Base-by-base conservation (phyloP, 2,329 filamentous ascomycete species). In the Hysterium pulicare region DNA sequence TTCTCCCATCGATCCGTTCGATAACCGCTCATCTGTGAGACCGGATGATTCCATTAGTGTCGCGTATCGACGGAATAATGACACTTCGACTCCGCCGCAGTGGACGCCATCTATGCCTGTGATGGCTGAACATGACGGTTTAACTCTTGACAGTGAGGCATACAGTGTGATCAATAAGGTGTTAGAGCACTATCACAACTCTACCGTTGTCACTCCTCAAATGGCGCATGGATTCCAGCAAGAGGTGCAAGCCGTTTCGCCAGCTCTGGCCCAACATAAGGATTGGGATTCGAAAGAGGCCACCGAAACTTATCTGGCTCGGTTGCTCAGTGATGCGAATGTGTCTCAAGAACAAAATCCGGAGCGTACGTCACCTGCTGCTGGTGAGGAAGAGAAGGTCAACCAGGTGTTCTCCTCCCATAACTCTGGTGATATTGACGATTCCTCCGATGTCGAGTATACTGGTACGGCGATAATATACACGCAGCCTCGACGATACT, bases 231-330 rank as follows among this genome's bases (percentile, higher is more conserved):
- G 62, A 13, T 66, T 68, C 9, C 61, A 63, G 44, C 54, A 64
- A 33, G 67, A 72, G 44, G 61, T 72, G 4, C 66, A 74, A 30
- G 65, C 68, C 5, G 65, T 71, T n/a, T 75, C 75, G 9, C 75
- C 76, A 11, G 71, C 73, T 39, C 59, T 81, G 40, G 75, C 73
- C n/a, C 72, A 73, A 48, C 69, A 76, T 45, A 72, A 72, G 6
- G 70, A 72, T 24, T 80, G 76, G 72, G 74, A 76, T 39, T 74
- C 75, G 1, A 75, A 73, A 42, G 74, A 75, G 43, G 73, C 76
- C 2, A 76, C 74, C 3, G 74, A 77, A 46, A 68, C 77, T n/a
- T 80, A 77, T 55, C 58, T 81, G 4, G 71, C 77, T 43, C 68
- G 76, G 45, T 40, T 69, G n/a, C 42, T 69, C 22, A 66, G 62